Evolutionary conservation across 2,329 filamentous ascomycete genomes (phyloP).

Genomic region (Alternaria gansuensis): DNA sequence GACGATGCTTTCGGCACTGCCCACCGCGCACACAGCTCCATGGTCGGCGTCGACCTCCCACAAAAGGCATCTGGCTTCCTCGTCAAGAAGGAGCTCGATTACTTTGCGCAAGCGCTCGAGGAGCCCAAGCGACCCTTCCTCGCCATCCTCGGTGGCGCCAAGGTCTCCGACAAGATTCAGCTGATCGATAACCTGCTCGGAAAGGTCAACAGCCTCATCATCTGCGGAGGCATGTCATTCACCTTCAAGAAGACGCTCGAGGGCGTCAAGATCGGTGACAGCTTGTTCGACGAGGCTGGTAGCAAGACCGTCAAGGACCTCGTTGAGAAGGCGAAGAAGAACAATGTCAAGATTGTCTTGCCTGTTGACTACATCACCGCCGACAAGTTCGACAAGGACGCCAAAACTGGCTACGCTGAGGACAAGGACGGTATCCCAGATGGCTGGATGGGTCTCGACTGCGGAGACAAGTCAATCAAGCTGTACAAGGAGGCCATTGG

Average conservation of each 20-base stretch:
- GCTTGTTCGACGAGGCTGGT: constrained; percentile 91
- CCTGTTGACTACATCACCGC: constrained; percentile 96
- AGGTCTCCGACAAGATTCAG: constrained; percentile 99
- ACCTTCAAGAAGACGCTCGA: constrained; percentile 99
- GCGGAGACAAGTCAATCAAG: constrained; percentile 85
- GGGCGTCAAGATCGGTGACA: constrained; percentile 86
- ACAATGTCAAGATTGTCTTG: constrained; percentile 93
- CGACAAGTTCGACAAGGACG: constrained; percentile 91
- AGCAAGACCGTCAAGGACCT: constrained; percentile 88
- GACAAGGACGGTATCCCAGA: constrained; percentile 92
- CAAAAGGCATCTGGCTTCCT: constrained; percentile 98
- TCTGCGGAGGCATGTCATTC: constrained; percentile 98
- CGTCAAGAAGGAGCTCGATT: constrained; percentile 99
- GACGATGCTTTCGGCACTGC: constrained; percentile 99
- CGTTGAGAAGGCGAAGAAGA: constrained; percentile 94
- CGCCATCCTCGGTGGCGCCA: constrained; percentile 96
- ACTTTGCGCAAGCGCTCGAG: constrained; percentile 97
- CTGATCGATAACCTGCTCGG: constrained; percentile 98
- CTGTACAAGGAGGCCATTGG: constrained; percentile 88
- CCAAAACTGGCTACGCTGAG: constrained; percentile 80
- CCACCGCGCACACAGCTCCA: constrained; percentile 98
- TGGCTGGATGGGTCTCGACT: constrained; percentile 98
- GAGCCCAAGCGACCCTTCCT: constrained; percentile 94
- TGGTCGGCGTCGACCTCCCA: constrained; percentile 95
- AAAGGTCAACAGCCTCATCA: constrained; percentile 96